Evolutionary conservation across 2,329 filamentous ascomycete genomes (phyloP), one percentile per base, ranked within the genome.

Genomic region (Aciculosporium take): DNA sequence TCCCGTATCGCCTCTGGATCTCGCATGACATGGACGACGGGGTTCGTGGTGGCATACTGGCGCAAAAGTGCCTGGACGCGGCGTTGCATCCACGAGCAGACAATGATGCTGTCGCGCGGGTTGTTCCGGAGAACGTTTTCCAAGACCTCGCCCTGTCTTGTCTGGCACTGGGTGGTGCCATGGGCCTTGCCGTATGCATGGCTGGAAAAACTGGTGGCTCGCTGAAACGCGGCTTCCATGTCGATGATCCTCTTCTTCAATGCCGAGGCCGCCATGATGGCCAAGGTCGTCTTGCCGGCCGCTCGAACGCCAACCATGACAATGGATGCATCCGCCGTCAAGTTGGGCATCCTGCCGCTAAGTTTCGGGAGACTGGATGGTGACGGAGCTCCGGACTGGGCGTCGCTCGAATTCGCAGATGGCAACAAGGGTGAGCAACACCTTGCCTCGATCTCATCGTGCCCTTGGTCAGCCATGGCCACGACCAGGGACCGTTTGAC

Each of bases 271-370:
- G 81, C 79, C 46, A 88, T 84, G 37, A 88, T 73, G 12, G 79
- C 83, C 9, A 88, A 64, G 1, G 80, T 85, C 2, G 81, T 81
- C 57, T 87, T 87, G 13, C 83, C 83, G 5, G 79, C 76, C 9
- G 82, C 83, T 12, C 80, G 75, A 42, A 85, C 76, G 2, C 83
- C 83, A 18, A 83, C 71, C 15, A 88, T 66, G 6, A 87, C 72
- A 42, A 88, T 76, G 1, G 83, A 85, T 2, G 79, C 76, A 63
- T 82, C 71, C 8, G 67, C 57, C 7, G 66, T 61, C 52, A 81
- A 83, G 36, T 47, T 55, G 32, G 51, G 52, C 45, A 49, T 52
- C 52, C 63, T 42, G 17, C 50, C 51, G 28, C 43, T 54, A 25
- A 54, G 33, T 4, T 53, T 49, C 25, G 49, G 50, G 12, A 50